Evolutionary conservation across 78 protist species (phyloP).

Genomic region (Tieghemostelium lacteum): DNA sequence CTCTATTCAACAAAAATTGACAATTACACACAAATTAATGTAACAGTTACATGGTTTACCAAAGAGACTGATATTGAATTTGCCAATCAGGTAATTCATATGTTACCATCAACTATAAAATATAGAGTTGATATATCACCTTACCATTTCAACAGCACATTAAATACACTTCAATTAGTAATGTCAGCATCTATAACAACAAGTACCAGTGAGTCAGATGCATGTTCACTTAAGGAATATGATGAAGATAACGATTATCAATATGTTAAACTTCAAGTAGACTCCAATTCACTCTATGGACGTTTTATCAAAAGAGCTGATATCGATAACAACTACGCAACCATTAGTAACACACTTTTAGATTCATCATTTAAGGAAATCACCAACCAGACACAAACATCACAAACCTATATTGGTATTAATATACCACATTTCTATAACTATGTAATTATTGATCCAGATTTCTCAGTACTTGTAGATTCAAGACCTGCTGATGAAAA

Average conservation of each 20-base stretch:
- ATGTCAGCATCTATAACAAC: conserved; percentile 1
- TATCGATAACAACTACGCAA: not conserved
- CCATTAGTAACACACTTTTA: too few relatives aligned
- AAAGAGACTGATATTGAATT: not conserved
- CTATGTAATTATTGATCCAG: too few relatives aligned
- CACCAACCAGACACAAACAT: too few relatives aligned
- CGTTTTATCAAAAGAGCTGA: not conserved
- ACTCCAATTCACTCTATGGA: not conserved
- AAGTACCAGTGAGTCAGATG: not conserved
- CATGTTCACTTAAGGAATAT: not conserved
- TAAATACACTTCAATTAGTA: conserved; percentile 10
- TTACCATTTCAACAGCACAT: not conserved
- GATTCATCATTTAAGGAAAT: too few relatives aligned
- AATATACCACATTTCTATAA: too few relatives aligned
- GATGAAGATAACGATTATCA: too few relatives aligned
- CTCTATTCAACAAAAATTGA: not conserved
- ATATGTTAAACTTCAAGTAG: not conserved
- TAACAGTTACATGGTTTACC: not conserved
- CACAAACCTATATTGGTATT: too few relatives aligned
- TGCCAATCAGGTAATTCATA: not conserved
- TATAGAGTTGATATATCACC: too few relatives aligned
- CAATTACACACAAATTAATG: not conserved
- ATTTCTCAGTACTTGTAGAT: too few relatives aligned
- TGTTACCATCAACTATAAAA: conserved; percentile 15
- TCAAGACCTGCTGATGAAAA: too few relatives aligned